Evolutionary conservation across 352 stramenopile species (phyloP).

Genomic region (Pythium periplocum): DNA sequence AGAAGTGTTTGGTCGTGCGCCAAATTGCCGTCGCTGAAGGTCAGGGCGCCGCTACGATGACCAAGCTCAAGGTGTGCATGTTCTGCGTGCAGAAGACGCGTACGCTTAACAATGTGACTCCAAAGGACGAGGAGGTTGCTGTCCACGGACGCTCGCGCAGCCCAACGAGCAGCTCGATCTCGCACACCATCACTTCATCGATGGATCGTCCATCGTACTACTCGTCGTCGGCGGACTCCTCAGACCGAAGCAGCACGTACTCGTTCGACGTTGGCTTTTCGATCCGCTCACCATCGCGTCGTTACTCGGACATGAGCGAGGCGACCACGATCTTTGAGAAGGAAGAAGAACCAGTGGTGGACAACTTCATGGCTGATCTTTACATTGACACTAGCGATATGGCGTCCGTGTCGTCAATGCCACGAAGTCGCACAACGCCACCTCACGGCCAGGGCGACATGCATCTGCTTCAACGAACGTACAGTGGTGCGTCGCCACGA

Average conservation of each 20-base stretch:
- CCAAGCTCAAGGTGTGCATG: constrained; percentile 16
- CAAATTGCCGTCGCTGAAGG: background rate
- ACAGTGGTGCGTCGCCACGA: too few species aligned
- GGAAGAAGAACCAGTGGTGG: background rate
- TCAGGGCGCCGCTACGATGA: constrained; percentile 1
- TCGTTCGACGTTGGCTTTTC: constrained; percentile 6
- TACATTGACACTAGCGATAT: constrained; percentile 12
- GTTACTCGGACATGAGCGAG: constrained; percentile 12
- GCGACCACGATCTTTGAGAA: constrained; percentile 11
- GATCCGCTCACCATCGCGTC: constrained; percentile 7
- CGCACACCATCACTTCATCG: constrained; percentile 8
- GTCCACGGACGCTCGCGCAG: too few species aligned
- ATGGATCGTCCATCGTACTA: constrained; percentile 8
- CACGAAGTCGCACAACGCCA: background rate
- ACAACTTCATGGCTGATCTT: constrained; percentile 7
- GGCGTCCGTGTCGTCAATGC: background rate
- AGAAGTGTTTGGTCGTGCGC: constrained; percentile 12
- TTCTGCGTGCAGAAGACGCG: constrained; percentile 17
- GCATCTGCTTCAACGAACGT: too few species aligned
- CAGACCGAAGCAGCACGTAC: constrained; percentile 5
- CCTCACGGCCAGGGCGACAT: too few species aligned
- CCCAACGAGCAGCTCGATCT: background rate
- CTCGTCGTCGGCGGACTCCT: background rate
- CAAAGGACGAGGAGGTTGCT: too few species aligned
- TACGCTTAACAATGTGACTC: too few species aligned